Evolutionary conservation across 2,329 filamentous ascomycete genomes (phyloP).

Genomic region (Knufia petricola): DNA sequence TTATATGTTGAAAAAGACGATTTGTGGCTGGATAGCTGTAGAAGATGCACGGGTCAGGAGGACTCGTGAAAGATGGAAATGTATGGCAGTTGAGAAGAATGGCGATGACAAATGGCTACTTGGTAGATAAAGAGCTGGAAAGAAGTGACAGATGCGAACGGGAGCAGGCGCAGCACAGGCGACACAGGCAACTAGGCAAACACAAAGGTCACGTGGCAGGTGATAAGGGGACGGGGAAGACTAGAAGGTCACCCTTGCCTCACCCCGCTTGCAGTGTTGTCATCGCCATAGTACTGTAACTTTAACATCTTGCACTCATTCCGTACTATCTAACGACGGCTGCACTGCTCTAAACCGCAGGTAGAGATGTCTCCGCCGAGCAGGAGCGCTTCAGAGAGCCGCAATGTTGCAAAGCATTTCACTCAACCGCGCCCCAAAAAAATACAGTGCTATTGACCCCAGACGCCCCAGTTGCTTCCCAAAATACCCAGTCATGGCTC

Average conservation of each 20-base stretch:
- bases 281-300: background rate
- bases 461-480: background rate
- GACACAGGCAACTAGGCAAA: background rate
- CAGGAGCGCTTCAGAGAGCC: too few relatives aligned
- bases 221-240: background rate
- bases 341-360: too few relatives aligned
- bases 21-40: background rate
- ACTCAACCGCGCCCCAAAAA: too few relatives aligned
- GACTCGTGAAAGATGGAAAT: background rate
- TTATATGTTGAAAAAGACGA: background rate
- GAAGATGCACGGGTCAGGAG: background rate
- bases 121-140: background rate
- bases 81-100: background rate
- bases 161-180: background rate
- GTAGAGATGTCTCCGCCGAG: too few relatives aligned
- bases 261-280: too few relatives aligned
- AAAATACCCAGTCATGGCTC: conserved; percentile 16
- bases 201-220: background rate
- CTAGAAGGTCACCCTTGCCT: background rate
- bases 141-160: conserved; percentile 1
- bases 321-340: too few relatives aligned
- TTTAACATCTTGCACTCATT: too few relatives aligned
- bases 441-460: too few relatives aligned
- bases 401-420: too few relatives aligned
- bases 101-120: background rate